A percentile compares a stretch with the other conserved stretches of the same genome.
Conservation (phyloP, 2,329 filamentous ascomycete genomes). For the Nemania serpens region DNA sequence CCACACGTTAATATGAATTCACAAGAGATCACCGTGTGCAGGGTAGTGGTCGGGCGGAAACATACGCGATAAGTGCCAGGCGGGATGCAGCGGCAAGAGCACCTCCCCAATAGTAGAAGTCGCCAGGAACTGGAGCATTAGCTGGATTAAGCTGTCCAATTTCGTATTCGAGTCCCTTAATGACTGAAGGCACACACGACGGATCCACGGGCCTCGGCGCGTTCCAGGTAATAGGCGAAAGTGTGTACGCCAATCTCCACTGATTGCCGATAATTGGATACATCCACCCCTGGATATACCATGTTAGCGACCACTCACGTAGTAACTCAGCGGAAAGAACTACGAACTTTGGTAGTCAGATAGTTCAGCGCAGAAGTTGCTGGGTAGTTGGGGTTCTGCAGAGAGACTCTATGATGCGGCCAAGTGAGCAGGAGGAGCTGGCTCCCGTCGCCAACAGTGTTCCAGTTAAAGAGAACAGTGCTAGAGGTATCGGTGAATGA, state of each 20-base stretch:
- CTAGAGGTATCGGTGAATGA: constrained; percentile 11
- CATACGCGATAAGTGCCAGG: constrained; percentile 18
- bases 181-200: constrained; percentile 2
- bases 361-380: constrained; percentile 14
- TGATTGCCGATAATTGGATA: constrained; percentile 14
- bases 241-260: constrained; percentile 3
- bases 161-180: constrained; percentile 11
- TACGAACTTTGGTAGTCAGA: constrained; percentile 14
- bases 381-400: constrained; percentile 14
- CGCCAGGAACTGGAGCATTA: constrained; percentile 13
- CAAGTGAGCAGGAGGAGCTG: constrained; percentile 13
- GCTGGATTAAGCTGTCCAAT: constrained; percentile 11
- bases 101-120: constrained; percentile 19
- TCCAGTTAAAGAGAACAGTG: constrained; percentile 7
- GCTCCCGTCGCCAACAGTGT: constrained; percentile 2
- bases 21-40: neutral
- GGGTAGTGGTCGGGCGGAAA: neutral
- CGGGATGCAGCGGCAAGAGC: constrained; percentile 8
- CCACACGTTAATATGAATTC: neutral
- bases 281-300: constrained; percentile 11
- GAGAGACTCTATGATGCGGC: constrained; percentile 13
- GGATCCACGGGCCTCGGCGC: constrained; percentile 7
- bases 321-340: neutral
- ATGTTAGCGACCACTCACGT: neutral
- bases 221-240: constrained; percentile 13